Base-by-base conservation (phyloP, 768 basidiomycete species). In the Trametes cingulata region DNA sequence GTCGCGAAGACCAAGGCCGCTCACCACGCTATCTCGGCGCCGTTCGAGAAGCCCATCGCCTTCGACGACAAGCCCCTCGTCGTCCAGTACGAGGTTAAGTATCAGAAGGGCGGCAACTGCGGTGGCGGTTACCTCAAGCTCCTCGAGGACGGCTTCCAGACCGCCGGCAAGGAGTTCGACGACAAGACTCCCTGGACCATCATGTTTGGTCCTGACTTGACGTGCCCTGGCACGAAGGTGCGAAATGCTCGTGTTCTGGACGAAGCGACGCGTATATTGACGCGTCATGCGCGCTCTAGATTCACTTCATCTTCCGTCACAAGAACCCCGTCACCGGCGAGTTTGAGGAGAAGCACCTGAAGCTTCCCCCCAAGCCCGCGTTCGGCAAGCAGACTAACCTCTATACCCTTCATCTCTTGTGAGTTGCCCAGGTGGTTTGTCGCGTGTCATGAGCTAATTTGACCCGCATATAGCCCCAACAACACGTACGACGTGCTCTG, bases 281-380 rank as follows among this genome's bases (percentile, higher is more conserved):
- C 42, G 46, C 43, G 52, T 20, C 3, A 9, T 22, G n/a, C 40
- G 52, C 20, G 39, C 54, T 14, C 10, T 70, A 95, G 91, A 80
- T 98, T 51, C 97, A 99, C 82, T 98, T 99, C 77, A 99, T 99
- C 78, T 96, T 99, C 93, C 92, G 95, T 69, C 91, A 98, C 82
- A 87, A 89, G 80, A 95, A 86, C 80, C 96, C 97, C 36, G 82
- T 90, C 68, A 93, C 90, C 45, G 93, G 93, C 67, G 93, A 94
- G 70, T 85, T 83, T 65, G 97, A 98, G 77, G 97, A 99, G 85
- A 98, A 99, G 77, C 97, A 99, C 76, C 87, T 98, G 61, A 84
- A 79, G 53, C 72, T 81, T 60, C 81, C 95, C 62, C 95, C 94
- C 60, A 82, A 81, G 58, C 96, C 96, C 27, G 33, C 62, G 47